Base-by-base conservation (phyloP, 2,329 filamentous ascomycete genomes). In the Talaromyces pinophilus region DNA sequence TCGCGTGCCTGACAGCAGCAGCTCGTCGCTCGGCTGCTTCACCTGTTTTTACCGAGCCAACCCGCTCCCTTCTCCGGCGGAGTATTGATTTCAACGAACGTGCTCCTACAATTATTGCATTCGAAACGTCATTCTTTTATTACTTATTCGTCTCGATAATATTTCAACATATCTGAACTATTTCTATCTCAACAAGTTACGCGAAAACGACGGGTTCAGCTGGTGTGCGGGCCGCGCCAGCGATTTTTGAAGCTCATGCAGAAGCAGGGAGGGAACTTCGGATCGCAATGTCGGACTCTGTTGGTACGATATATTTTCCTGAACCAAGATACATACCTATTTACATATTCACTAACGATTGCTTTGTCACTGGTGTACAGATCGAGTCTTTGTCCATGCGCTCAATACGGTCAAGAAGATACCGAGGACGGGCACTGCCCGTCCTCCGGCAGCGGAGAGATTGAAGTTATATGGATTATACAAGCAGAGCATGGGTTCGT, bases 331-430 rank as follows among this genome's bases (percentile, higher is more conserved):
- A 7, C 3, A 54, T 7, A n/a, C 3, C 22, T 28, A 35, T 19
- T 38, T 25, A 25, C 4, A 25, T 25, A 25, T 1, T 48, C 11
- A 30, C 59, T 52, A 30, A 67, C 55, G 50, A 30, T 35, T 40
- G 6, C 30, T 19, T 25, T 8, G 40, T 48, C 17, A 1, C 15
- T 25, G 1, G 25, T n/a, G 38, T n/a, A 6, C 69, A 98, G 95
- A 99, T 83, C 91, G 95, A 81, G 95, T 99, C 76, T 99, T 99
- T 80, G 94, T 96, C 78, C 94, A 99, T 87, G 95, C 95, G 71
- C 90, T 99, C 80, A 97, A 97, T 82, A 98, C 95, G 28, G 94
- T 99, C 74, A 97, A 97, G 81, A 96, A 96, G 81, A 96, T 99
- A 72, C 92, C 92, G 72, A 94, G 95, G 76, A 97, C 93, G 19